These are phyloP conservation scores for Beauveria medogensis DNA, from an alignment of 2,329 filamentous ascomycete genomes.

Conservation along the genomic window DNA sequence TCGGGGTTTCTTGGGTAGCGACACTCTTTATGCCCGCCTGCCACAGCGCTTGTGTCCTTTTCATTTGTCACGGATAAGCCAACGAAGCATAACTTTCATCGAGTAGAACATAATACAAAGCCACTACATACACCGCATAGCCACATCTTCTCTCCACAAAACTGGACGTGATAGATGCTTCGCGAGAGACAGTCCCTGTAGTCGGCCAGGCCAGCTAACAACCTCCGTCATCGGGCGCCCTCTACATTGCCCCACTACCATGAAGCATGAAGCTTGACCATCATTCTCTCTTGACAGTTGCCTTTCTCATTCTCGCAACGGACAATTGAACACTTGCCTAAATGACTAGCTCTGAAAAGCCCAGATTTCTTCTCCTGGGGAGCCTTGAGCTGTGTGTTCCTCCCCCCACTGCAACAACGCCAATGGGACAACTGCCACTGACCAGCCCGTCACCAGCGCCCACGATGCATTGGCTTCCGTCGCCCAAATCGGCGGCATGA, in stretches of 20 bases:
- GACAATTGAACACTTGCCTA: not conserved
- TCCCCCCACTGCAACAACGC: not conserved
- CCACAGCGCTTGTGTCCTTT: not conserved
- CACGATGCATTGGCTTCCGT: slow-evolving; percentile 57
- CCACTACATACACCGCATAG: not conserved
- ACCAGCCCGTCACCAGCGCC: slow-evolving; percentile 41
- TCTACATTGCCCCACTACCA: slow-evolving; percentile 5
- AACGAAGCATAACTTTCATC: not conserved
- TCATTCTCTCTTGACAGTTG: not conserved
- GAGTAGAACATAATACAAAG: not conserved
- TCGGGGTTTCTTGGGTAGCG: not conserved
- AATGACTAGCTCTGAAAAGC: slow-evolving; percentile 13
- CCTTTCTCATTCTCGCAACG: not conserved
- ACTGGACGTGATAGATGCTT: not conserved
- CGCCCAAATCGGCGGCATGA: slow-evolving; percentile 53
- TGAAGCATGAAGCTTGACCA: slow-evolving; percentile 2
- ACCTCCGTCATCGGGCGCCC: slow-evolving; percentile 4
- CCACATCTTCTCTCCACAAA: not conserved
- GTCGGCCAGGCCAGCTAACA: not conserved
- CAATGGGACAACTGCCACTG: not conserved
- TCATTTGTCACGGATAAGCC: not conserved
- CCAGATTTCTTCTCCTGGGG: slow-evolving; percentile 33
- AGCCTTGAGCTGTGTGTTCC: slow-evolving; percentile 30
- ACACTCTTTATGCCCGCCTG: not conserved
- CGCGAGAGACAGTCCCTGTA: not conserved